Conservation (phyloP, 768 basidiomycete genomes). For the Mycena amicta region DNA sequence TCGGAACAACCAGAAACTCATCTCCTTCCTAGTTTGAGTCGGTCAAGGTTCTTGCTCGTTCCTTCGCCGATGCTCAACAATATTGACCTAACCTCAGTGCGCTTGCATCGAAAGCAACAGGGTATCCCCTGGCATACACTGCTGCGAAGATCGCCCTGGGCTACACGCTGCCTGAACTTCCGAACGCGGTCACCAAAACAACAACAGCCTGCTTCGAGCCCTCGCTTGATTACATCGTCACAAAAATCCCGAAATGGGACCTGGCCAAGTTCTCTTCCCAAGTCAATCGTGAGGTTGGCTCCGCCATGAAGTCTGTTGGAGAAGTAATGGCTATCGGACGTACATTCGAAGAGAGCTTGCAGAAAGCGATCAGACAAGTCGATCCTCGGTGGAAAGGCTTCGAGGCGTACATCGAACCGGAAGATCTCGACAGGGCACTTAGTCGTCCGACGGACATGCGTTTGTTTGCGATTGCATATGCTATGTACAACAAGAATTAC, state of each 20-base stretch:
- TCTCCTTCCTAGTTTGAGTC: constrained; percentile 56
- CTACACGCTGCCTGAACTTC: constrained; percentile 94
- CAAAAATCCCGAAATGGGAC: constrained; percentile 99
- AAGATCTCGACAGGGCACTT: constrained; percentile 82
- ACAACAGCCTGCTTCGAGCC: constrained; percentile 99
- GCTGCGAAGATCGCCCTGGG: constrained; percentile 99
- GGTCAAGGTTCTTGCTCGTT: constrained; percentile 66
- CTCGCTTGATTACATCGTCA: constrained; percentile 98
- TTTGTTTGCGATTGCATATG: constrained; percentile 95
- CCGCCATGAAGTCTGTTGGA: constrained; percentile 98
- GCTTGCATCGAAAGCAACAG: constrained; percentile 97
- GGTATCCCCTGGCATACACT: constrained; percentile 98
- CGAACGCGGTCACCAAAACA: constrained; percentile 98
- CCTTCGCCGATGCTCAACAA: constrained; percentile 8
- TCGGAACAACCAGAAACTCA: not conserved
- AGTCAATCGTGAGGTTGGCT: constrained; percentile 93
- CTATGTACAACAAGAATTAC: constrained; percentile 93
- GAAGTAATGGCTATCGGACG: constrained; percentile 99
- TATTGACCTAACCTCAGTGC: constrained; percentile 56
- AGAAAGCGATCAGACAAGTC: constrained; percentile 97
- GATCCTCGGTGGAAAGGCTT: constrained; percentile 97
- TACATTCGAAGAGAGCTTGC: constrained; percentile 97
- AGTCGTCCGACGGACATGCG: constrained; percentile 91
- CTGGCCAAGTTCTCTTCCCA: constrained; percentile 94
- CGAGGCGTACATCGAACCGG: constrained; percentile 88